These are phyloP conservation scores for Amylostereum chailletii DNA, from an alignment of 1,284 basidiomycete species.

Conservation along the genomic window DNA sequence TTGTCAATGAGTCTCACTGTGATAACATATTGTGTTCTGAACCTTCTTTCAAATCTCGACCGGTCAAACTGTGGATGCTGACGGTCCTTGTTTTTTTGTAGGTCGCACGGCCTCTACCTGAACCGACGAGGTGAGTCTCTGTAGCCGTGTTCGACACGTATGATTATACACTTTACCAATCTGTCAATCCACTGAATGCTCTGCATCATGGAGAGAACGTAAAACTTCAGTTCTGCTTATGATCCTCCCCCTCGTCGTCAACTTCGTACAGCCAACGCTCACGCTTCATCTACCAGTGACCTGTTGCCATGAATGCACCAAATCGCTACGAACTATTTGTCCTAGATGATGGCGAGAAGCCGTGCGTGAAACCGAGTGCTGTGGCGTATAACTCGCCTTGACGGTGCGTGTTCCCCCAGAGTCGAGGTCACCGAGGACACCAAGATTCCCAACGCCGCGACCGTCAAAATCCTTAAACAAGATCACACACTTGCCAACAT, in stretches of 20 bases:
- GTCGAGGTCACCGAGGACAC: conserved; percentile 92
- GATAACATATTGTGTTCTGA: conserved; percentile 43
- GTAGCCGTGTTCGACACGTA: conserved; percentile 10
- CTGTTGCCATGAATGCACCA: conserved; percentile 77
- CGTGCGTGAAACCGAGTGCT: conserved; percentile 46
- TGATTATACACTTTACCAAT: conserved; percentile 33
- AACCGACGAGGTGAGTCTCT: conserved; percentile 2
- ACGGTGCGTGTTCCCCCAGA: conserved; percentile 32
- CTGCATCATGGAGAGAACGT: conserved; percentile 16
- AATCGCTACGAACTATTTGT: conserved; percentile 89
- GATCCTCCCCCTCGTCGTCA: conserved; percentile 10
- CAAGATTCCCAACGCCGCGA: conserved; percentile 95
- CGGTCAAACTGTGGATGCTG: background rate
- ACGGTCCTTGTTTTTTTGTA: background rate
- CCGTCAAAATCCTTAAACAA: conserved; percentile 90
- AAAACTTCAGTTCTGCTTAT: conserved; percentile 18
- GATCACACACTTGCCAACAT: conserved; percentile 97
- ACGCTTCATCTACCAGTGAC: conserved; percentile 8
- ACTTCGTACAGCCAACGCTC: background rate
- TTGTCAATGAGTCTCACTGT: conserved; percentile 54
- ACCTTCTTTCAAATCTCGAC: background rate
- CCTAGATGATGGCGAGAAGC: conserved; percentile 86
- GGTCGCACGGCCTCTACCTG: background rate
- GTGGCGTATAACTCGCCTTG: background rate
- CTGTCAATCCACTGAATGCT: conserved; percentile 47